Conservation (phyloP, 2,329 filamentous ascomycete genomes). For the Neofusicoccum kwambonambiense region DNA sequence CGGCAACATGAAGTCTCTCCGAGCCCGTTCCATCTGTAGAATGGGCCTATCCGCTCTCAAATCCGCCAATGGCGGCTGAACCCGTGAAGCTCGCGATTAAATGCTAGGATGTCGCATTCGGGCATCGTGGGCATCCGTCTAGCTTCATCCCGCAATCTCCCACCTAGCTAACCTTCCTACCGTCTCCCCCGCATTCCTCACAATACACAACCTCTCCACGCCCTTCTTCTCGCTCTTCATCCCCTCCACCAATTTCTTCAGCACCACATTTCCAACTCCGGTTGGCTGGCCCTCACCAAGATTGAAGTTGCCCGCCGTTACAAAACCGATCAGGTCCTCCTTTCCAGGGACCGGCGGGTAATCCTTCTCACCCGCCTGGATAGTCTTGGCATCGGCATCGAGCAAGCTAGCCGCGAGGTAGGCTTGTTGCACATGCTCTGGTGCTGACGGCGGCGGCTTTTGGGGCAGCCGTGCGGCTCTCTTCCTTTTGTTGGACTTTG, state of each 20-base stretch:
- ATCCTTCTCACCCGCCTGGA: conserved; percentile 32
- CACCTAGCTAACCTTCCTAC: conserved; percentile 77
- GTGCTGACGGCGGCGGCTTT: conserved; percentile 33
- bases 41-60: no score
- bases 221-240: conserved; percentile 33
- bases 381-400: conserved; percentile 33
- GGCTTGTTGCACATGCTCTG: conserved; percentile 49
- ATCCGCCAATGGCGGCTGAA: no score
- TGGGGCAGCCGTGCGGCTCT: conserved; percentile 20
- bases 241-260: conserved; percentile 56
- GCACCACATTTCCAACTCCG: conserved; percentile 70
- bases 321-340: conserved; percentile 81
- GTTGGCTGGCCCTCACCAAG: conserved; percentile 72
- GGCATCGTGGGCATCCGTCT: no score
- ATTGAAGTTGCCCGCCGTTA: conserved; percentile 83
- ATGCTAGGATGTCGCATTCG: no score
- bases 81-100: no score
- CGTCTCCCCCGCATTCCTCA: conserved; percentile 76
- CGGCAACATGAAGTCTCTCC: no score
- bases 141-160: conserved; percentile 47
- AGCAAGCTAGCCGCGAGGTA: conserved; percentile 47
- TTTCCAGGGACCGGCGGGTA: conserved; percentile 71
- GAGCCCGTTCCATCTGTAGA: no score
- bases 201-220: conserved; percentile 63
- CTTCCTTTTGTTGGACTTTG: conserved; percentile 24